phyloP scores from a whole-genome alignment of 2,329 filamentous ascomycete species.

The Aspergillus ustus region DNA sequence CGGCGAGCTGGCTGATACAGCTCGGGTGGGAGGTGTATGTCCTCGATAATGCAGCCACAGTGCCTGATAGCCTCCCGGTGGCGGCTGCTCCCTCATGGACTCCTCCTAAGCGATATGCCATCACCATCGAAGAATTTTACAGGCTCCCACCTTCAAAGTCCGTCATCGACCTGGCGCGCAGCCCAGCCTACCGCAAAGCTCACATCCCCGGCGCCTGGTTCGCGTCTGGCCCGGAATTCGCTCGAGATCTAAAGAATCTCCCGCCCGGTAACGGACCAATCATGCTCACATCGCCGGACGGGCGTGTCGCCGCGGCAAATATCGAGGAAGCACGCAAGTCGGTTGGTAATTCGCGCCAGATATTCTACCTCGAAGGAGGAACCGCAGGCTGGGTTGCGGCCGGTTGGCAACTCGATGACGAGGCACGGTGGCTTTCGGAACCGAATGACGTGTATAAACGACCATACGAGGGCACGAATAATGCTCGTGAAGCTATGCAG shows the following conservation, averaged over 20 bases:
- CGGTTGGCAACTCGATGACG: not conserved
- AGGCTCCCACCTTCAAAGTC: not conserved
- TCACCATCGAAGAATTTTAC: not conserved
- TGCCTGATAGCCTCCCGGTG: not conserved
- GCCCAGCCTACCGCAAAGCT: not conserved
- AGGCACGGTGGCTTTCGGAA: not conserved
- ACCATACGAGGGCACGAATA: not conserved
- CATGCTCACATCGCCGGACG: not conserved
- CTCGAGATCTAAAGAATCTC: not conserved
- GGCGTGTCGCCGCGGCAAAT: not conserved
- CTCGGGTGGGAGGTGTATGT: constrained; percentile 3
- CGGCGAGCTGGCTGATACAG: not conserved
- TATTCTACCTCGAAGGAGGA: not conserved
- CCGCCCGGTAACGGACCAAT: not conserved
- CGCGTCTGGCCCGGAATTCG: not conserved
- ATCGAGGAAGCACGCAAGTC: not conserved
- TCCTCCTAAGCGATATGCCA: not conserved
- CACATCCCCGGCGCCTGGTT: not conserved
- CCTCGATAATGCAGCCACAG: not conserved
- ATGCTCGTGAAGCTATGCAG: constrained; percentile 1
- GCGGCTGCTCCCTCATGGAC: not conserved
- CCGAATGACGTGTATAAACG: constrained; percentile 1
- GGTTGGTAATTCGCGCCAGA: not conserved
- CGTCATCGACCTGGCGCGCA: not conserved
- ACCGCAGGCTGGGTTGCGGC: not conserved